A percentile compares a stretch with the other conserved stretches of the same genome.
phyloP scores from a whole-genome alignment of 139 green algal genomes.

The Tetradesmus lagerheimii region DNA sequence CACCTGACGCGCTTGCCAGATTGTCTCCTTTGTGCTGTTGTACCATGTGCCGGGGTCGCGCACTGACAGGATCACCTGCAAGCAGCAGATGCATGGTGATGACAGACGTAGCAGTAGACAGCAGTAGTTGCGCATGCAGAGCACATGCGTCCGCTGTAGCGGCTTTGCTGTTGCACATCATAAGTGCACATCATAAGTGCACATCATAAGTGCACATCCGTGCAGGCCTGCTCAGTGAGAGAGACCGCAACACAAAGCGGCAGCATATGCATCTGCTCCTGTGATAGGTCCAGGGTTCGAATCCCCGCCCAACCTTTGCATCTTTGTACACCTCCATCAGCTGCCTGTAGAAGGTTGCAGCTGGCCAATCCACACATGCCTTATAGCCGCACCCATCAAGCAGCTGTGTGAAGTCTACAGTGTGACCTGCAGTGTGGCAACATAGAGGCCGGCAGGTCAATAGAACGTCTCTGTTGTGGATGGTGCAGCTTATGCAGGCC shows the following conservation, averaged over 20 bases:
- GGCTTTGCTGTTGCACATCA: too few relatives aligned
- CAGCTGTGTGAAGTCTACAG: neutral
- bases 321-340: conserved; percentile 26
- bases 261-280: too few relatives aligned
- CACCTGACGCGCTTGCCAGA: neutral
- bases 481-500: too few relatives aligned
- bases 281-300: too few relatives aligned
- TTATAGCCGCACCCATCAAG: neutral
- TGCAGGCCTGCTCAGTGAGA: too few relatives aligned
- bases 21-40: conserved; percentile 12
- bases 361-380: neutral
- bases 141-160: too few relatives aligned
- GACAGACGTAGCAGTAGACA: neutral
- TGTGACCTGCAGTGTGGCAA: neutral
- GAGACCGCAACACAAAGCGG: too few relatives aligned
- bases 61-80: conserved; percentile 35
- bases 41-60: conserved; percentile 52
- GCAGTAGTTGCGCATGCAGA: too few relatives aligned
- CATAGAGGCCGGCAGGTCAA: too few relatives aligned
- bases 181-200: too few relatives aligned
- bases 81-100: neutral
- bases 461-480: too few relatives aligned
- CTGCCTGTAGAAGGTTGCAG: conserved; percentile 24
- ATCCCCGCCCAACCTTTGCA: conserved; percentile 32
- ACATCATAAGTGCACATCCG: too few relatives aligned